Evolutionary conservation across 495 filamentous ascomycete species (phyloP).

Genomic region (Aspergillus coremiiformis): DNA sequence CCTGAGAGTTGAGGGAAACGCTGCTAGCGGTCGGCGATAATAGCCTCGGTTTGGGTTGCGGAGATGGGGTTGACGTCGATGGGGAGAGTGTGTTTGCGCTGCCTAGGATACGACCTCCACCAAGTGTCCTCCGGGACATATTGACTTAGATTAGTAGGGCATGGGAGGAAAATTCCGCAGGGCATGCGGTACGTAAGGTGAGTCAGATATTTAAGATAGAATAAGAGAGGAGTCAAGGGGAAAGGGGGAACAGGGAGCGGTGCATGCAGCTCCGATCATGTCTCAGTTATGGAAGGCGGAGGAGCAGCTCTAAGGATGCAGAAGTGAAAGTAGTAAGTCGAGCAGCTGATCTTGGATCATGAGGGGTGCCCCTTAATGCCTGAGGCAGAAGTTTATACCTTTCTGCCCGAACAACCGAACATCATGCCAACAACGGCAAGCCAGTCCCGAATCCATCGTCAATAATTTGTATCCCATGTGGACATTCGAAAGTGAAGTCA

Average conservation of each 20-base stretch:
- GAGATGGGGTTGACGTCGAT: slow-evolving; percentile 49
- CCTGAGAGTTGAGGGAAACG: slow-evolving; percentile 53
- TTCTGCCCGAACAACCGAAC: too few relatives aligned
- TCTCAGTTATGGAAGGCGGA: background rate
- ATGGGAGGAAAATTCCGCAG: slow-evolving; percentile 29
- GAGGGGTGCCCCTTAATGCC: background rate
- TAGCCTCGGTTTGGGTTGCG: slow-evolving; percentile 46
- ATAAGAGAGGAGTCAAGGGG: background rate
- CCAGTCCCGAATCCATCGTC: too few relatives aligned
- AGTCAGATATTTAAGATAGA: slow-evolving; percentile 7
- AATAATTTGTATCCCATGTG: too few relatives aligned
- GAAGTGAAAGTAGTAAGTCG: background rate
- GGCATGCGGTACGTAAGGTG: slow-evolving; percentile 10
- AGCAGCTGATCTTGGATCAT: background rate
- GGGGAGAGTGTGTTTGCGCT: slow-evolving; percentile 70
- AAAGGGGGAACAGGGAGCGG: background rate
- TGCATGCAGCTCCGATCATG: background rate
- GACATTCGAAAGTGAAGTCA: too few relatives aligned
- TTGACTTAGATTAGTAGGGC: slow-evolving; percentile 29
- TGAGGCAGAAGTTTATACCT: background rate
- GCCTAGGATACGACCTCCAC: slow-evolving; percentile 82
- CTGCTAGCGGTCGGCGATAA: slow-evolving; percentile 56
- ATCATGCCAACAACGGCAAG: too few relatives aligned
- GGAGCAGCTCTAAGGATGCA: background rate
- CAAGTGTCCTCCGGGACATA: slow-evolving; percentile 79